A percentile compares a stretch with the other conserved stretches of the same genome.
Evolutionary conservation across 306 rosid species (phyloP).

Genomic region (Oemleria cerasiformis): DNA sequence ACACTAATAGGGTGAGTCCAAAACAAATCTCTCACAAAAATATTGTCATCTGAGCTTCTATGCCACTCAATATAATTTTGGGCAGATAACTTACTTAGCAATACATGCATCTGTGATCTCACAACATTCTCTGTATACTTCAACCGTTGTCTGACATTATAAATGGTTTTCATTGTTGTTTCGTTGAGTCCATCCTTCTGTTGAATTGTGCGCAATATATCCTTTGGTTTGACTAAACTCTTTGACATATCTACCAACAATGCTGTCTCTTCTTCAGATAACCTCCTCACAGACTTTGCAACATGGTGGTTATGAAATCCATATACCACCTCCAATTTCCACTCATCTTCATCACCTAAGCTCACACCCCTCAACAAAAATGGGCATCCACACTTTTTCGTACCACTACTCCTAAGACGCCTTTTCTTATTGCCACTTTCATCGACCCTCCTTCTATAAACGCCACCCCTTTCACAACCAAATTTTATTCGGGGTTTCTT

Average conservation of each 20-base stretch:
- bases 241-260: background rate
- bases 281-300: background rate
- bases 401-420: background rate
- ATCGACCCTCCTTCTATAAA: background rate
- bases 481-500: conserved; percentile 7
- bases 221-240: conserved; percentile 5
- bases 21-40: background rate
- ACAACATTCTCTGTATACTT: background rate
- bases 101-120: conserved; percentile 1
- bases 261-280: background rate
- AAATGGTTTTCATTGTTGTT: conserved; percentile 2
- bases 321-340: conserved; percentile 12
- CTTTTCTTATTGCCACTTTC: background rate
- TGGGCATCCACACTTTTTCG: conserved; percentile 17
- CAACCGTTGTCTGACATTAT: background rate
- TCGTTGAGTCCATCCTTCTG: background rate
- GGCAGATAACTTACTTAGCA: background rate
- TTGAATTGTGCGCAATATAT: background rate
- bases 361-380: conserved; percentile 6
- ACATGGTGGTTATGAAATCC: conserved; percentile 5
- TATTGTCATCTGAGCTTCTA: background rate
- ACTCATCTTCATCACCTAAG: background rate
- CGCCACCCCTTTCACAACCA: background rate
- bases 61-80: conserved; percentile 4
- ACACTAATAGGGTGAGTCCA: conserved; percentile 14